These are phyloP conservation scores for Cnidoscolus chayamansa DNA, from an alignment of 441 rosid species.

Conservation along the genomic window DNA sequence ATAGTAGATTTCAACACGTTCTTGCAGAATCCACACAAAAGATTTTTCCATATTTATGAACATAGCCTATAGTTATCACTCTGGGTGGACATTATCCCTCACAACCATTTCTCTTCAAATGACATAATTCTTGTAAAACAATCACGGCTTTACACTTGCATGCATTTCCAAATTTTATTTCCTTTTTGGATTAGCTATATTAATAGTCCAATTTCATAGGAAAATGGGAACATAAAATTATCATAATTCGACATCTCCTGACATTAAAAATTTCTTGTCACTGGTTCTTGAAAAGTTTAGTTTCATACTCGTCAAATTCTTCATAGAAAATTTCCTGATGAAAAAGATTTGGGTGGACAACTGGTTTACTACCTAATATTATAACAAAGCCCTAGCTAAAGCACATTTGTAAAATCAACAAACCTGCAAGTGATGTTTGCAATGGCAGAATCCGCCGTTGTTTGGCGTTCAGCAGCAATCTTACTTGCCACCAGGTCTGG, in stretches of 20 bases:
- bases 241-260: background rate
- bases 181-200: background rate
- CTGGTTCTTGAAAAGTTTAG: too few relatives aligned
- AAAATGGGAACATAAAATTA: background rate
- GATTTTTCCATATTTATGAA: too few relatives aligned
- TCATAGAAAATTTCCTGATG: background rate
- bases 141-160: background rate
- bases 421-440: constrained; percentile 98
- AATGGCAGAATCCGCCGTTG: constrained; percentile 87
- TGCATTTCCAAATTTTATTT: background rate
- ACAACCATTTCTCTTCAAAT: background rate
- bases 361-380: background rate
- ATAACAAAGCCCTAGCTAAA: background rate
- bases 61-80: too few relatives aligned
- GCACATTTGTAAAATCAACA: background rate
- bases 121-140: background rate
- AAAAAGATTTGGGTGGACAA: background rate
- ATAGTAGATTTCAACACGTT: too few relatives aligned
- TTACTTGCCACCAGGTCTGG: constrained; percentile 94
- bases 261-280: too few relatives aligned
- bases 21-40: too few relatives aligned
- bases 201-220: background rate
- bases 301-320: too few relatives aligned
- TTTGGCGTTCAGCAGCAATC: constrained; percentile 92
- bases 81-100: background rate